Base-by-base conservation (phyloP, 139 green algal genomes). In the Chlamydomonas asymmetrica region DNA sequence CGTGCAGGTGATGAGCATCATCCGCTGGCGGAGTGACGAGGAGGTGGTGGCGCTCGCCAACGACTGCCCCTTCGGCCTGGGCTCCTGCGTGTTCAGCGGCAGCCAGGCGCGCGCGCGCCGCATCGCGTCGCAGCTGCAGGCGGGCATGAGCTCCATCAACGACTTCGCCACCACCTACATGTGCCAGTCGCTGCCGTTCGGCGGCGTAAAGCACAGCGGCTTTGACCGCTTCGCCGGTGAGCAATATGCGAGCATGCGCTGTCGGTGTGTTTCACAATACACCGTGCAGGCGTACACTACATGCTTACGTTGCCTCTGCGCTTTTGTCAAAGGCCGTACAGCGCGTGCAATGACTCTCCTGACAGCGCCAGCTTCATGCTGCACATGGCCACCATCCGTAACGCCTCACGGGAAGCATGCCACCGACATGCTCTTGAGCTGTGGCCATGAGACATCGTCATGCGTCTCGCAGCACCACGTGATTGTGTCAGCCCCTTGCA, bases 151-250 rank as follows among this genome's bases (percentile, higher is more conserved):
- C 20, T 87, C 81, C 77, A 93, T 98, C 80, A 99, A 99, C 76
- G 96, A 99, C 85, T 98, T 98, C 76, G 90, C 84, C 45, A 91
- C 89, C 27, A 98, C 94, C 48, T 98, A 98, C 85, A 97, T 99
- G 95, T 96, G 90, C 85, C 96, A 99, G 88, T 94, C 88, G 2
- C 90, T 99, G 85, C 96, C 96, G 2, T 99, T 99, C 90, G 96
- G 96, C 34, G 96, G 96, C 34, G 94, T 99, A 35, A 98, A 98
- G 87, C 85, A 97, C 48, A 93, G 80, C 45, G 96, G 96, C 59
- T 99, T 98, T 82, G 96, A 95, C 71, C 87, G 94, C 50, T 99
- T 98, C 87, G 83, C 52, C 4, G 86, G 74, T 80, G 61, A 13
- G 69, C 63, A n/a, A n/a, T n/a, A n/a, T n/a, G n/a, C n/a, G n/a